These are phyloP conservation scores for Tephrocybe sp. DNA, from an alignment of 768 basidiomycete species.

Conservation along the genomic window DNA sequence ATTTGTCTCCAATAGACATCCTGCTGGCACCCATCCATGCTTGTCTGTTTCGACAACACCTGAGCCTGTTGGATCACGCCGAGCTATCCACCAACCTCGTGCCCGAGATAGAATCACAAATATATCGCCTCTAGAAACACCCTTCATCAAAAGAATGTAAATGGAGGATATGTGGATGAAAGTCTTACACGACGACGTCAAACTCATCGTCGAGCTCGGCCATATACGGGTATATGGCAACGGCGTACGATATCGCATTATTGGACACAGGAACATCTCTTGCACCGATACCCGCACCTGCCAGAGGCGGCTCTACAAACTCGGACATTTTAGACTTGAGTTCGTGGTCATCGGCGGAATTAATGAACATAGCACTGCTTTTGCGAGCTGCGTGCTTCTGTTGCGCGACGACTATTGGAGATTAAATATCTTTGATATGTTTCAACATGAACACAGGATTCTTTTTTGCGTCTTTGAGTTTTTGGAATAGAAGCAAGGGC, in stretches of 20 bases:
- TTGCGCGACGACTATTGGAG: constrained; percentile 94
- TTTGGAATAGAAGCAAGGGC: constrained; percentile 94
- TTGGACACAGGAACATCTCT: constrained; percentile 42
- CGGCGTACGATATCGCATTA: constrained; percentile 84
- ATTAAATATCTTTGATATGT: constrained; percentile 94
- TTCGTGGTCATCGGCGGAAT: constrained; percentile 24
- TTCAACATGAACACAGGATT: constrained; percentile 99
- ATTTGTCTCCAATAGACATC: constrained; percentile 91
- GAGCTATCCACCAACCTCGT: constrained; percentile 99
- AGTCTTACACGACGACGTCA: constrained; percentile 87
- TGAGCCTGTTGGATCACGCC: constrained; percentile 85
- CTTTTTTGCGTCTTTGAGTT: constrained; percentile 94
- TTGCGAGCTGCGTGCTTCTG: constrained; percentile 92
- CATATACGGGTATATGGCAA: constrained; percentile 98
- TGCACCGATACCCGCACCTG: constrained; percentile 19
- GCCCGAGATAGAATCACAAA: constrained; percentile 91
- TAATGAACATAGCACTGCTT: constrained; percentile 42
- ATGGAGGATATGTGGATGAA: constrained; percentile 17
- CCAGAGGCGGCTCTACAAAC: constrained; percentile 14
- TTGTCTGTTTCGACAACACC: constrained; percentile 80
- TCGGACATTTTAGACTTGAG: constrained; percentile 18
- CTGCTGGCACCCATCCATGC: constrained; percentile 98
- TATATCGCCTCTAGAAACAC: constrained; percentile 72
- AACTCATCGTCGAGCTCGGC: constrained; percentile 99
- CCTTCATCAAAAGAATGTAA: background rate